Evolutionary conservation across 345 rosid species (phyloP).

Genomic region (Geranium brycei): DNA sequence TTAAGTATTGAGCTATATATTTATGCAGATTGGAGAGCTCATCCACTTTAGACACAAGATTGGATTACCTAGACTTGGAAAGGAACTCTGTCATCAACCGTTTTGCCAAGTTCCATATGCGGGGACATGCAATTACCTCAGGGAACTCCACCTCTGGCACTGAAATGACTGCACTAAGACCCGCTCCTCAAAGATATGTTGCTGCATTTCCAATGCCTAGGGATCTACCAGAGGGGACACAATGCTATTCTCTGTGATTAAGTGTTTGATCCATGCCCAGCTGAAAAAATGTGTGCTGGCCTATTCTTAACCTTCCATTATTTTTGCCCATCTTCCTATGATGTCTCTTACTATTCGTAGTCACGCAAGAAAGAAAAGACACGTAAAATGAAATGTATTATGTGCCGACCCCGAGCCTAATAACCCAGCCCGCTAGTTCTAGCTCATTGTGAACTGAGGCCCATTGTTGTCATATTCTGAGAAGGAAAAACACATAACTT

Average conservation of each 20-base stretch:
- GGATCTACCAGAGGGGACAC: constrained; percentile 82
- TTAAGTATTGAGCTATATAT: background rate
- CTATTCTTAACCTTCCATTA: background rate
- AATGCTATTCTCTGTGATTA: constrained; percentile 72
- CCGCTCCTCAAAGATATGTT: constrained; percentile 72
- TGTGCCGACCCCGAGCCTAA: too few species aligned
- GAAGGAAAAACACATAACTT: constrained; percentile 19
- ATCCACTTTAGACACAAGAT: constrained; percentile 52
- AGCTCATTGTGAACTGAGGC: constrained; percentile 25
- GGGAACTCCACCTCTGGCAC: constrained; percentile 34
- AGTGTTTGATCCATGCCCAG: constrained; percentile 27
- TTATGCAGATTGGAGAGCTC: constrained; percentile 58
- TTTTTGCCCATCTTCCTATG: constrained; percentile 15
- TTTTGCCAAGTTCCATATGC: constrained; percentile 75
- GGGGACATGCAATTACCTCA: constrained; percentile 40
- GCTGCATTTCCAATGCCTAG: constrained; percentile 68
- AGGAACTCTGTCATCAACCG: constrained; percentile 75
- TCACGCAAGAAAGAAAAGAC: constrained; percentile 18
- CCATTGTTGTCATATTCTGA: constrained; percentile 32
- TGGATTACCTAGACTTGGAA: constrained; percentile 77
- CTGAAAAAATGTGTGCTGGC: background rate
- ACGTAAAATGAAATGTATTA: too few species aligned
- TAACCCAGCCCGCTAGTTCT: constrained; percentile 4
- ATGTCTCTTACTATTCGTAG: constrained; percentile 7
- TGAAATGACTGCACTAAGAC: constrained; percentile 25